Base-by-base conservation (phyloP, 345 rosid species). In the Eucalyptus cladocalyx region DNA sequence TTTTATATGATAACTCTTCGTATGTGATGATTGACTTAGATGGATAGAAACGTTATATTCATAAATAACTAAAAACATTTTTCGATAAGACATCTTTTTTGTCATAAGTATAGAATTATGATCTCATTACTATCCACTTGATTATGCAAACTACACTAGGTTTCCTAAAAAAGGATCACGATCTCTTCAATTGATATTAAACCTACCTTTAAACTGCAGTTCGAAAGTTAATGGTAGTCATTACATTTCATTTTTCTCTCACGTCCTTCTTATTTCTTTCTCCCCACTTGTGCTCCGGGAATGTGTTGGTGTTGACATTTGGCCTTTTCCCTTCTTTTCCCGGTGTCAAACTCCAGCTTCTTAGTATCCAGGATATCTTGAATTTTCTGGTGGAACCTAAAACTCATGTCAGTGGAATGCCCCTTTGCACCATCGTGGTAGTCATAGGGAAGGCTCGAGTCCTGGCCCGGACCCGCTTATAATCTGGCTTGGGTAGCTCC, bases 151-250 rank as follows among this genome's bases (percentile, higher is more conserved):
- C 34, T 12, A 12, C 32, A 28, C 17, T 30, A 13, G 69, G 34
- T 30, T 62, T 30, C 18, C 17, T 30, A 6, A 62, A 12, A 28
- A 62, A 12, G 34, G 69, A 30, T 62, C 4, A 14, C 4, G 34
- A 62, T 62, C 0, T 62, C 34, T 1, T 62, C 34, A 56, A 56
- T 56, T 24, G 30, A 56, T 56, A 26, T 56, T 56, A 10, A 56
- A 56, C 1, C 62, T 56, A 24, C 1, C 30, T 2, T 56, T 26
- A 23, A 56, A 56, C 0, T 0, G 2, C 6, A 26, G 30, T 56
- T 56, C 2, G 2, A 56, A 4, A 56, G 62, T 56, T 56, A 26
- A 56, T 23, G 62, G 62, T 0, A 24, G 62, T 56, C 62, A 4
- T 56, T 23, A 10, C 30, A 56, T 56, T 56, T 56, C 30, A 56